phyloP scores from a whole-genome alignment of 2,329 filamentous ascomycete genomes.

The Aureobasidium sp. region DNA sequence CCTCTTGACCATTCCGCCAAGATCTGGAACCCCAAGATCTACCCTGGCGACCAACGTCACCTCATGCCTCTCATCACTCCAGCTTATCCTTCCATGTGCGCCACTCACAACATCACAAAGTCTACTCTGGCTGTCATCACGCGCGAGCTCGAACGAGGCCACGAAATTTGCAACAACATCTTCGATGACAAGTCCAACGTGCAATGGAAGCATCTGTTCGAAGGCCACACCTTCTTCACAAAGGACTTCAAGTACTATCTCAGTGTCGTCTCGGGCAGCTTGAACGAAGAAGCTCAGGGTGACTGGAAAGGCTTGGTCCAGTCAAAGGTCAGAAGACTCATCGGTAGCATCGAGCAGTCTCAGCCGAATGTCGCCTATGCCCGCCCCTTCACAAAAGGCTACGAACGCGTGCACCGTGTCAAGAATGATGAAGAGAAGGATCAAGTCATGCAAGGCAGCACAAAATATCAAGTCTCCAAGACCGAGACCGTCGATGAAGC shows the following conservation, averaged over 20 bases:
- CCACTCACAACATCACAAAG: constrained; percentile 84
- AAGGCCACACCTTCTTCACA: constrained; percentile 89
- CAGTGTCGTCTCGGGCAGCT: constrained; percentile 73
- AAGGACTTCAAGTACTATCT: constrained; percentile 92
- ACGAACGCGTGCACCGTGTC: constrained; percentile 71
- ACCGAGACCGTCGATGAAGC: constrained; percentile 46
- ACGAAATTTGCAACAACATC: constrained; percentile 70
- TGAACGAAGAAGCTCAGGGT: constrained; percentile 72
- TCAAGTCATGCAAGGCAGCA: constrained; percentile 52
- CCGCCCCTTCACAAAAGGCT: constrained; percentile 87
- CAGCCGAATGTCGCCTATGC: constrained; percentile 66
- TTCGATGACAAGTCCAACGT: constrained; percentile 55
- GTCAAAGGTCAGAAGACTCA: constrained; percentile 81
- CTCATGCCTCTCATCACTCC: constrained; percentile 98
- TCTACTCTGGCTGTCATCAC: constrained; percentile 81
- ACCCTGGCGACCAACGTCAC: constrained; percentile 72
- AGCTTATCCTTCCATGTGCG: constrained; percentile 95
- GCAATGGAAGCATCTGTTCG: constrained; percentile 81
- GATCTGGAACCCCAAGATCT: constrained; percentile 90
- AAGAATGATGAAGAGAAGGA: constrained; percentile 52
- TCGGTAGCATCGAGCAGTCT: constrained; percentile 73
- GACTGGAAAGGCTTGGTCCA: constrained; percentile 88
- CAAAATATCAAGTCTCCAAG: constrained; percentile 51
- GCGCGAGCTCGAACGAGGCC: constrained; percentile 69
- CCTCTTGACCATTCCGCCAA: constrained; percentile 59